Evolutionary conservation across 768 basidiomycete genomes (phyloP), one percentile per base, ranked within the genome.

Genomic region (Clitopilus passeckerianus): DNA sequence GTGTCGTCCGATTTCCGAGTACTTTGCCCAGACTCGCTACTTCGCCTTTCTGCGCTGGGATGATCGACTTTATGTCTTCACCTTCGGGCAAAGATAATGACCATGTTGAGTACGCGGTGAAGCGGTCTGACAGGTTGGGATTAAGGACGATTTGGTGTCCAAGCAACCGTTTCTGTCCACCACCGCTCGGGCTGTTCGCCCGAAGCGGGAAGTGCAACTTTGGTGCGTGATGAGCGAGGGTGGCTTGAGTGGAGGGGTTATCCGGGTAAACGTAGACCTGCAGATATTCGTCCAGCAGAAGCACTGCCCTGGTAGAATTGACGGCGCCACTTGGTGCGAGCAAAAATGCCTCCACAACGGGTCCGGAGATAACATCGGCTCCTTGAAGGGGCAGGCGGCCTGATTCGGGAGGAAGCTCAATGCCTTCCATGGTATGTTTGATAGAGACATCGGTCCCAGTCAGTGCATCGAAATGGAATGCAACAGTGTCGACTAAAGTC

Each of bases 11-110:
- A 71, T 95, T 89, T 1, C 91, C 95, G 4, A 93, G 76, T 4
- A 96, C 93, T 65, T 87, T 87, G 4, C 95, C 96, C 30, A 89
- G 72, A 1, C 87, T 90, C 0, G 95, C 93, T 34, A 93, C 75
- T 0, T 85, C 82, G 58, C 79, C 79, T 60, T 76, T 65, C 9
- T 75, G 66, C 27, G 80, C 79, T 41, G 77, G 74, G 22, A 87
- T 70, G 59, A 89, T 70, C 0, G 78, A 65, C 50, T 76, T 72
- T n/a, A 93, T 76, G 22, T 77, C 74, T 66, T 95, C 90, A 24
- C 76, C 78, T 0, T 74, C 71, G 0, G 80, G 75, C 35, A 93
- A 70, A 20, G 81, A 76, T 15, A 86, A 68, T 14, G 82, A 77
- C 93, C 93, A 95, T 0, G 84, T 84, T 7, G 85, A 72, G 65